Evolutionary conservation across 2,329 filamentous ascomycete genomes (phyloP), one percentile per base, ranked within the genome.

Genomic region (Atkinsonella texensis): DNA sequence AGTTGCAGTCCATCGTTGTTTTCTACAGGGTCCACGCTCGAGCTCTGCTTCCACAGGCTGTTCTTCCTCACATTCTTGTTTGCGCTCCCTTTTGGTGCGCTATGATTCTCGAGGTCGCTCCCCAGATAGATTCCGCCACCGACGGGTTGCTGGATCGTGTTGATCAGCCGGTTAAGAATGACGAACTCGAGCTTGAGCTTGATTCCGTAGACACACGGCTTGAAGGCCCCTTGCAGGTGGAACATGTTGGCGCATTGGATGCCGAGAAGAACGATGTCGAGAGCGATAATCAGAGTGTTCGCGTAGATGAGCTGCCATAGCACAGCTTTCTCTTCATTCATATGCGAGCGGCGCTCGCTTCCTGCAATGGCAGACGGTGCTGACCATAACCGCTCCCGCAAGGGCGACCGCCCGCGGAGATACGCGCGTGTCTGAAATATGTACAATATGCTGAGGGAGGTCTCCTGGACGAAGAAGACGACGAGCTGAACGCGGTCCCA

Each of bases 401-500:
- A 42, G 4, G 51, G 52, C 4, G 57, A 48, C 10, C 52, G 51
- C 6, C 48, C 44, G 9, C 49, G 53, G 28, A 58, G 46, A 38
- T 52, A 54, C 15, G 52, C 55, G 31, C 53, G 55, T 4, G 57
- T 58, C 38, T 57, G 52, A 31, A 51, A 56, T 13, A 79, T 76
- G 59, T 76, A 79, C n/a, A 76, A 60, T 0, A 66, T 67, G 3
- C 74, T 75, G 47, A 79, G 68, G 51, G 74, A 66, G 40, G 73
- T 68, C 55, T 79, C 76, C 59, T 79, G 76, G 15, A 76, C 53
- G 56, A 72, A 76, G 59, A 76, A 79, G 5, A 74, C 67, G 13
- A 72, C 74, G 62, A 78, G 72, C 59, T 79, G 75, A 20, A 78
- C 66, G 55, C 73, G 72, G 55, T 79, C 75, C 63, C 74, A 60